phyloP scores from a whole-genome alignment of 108 stramenopile species.

The Epithemia pelagica region DNA sequence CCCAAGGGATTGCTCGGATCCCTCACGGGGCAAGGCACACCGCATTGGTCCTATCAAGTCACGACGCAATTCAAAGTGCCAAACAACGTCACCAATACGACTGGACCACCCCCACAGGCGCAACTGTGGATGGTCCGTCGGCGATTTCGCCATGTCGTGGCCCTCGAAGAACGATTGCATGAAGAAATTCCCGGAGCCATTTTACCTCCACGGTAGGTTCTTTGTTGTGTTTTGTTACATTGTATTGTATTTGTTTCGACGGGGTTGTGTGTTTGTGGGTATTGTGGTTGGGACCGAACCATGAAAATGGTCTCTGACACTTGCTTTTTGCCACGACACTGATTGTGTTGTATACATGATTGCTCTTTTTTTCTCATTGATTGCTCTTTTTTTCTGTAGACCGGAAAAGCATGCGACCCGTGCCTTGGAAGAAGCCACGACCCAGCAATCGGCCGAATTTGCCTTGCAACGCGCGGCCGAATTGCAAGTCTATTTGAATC shows the following conservation, averaged over 20 bases:
- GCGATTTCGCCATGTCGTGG: constrained; percentile 84
- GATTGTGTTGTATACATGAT: not conserved
- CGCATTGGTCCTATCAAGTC: constrained; percentile 81
- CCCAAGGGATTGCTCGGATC: constrained; percentile 19
- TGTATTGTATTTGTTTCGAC: constrained; percentile 7
- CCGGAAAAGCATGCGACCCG: constrained; percentile 82
- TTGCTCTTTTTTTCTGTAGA: constrained; percentile 16
- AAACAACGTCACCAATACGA: constrained; percentile 10
- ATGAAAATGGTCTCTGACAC: too few species aligned
- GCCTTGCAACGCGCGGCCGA: constrained; percentile 62
- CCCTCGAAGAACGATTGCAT: constrained; percentile 70
- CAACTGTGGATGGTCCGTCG: constrained; percentile 62
- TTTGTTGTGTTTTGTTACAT: not conserved
- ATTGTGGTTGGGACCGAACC: too few species aligned
- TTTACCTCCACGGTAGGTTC: constrained; percentile 53
- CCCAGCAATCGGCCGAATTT: constrained; percentile 75
- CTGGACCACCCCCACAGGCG: constrained; percentile 3
- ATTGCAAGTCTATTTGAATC: constrained; percentile 55
- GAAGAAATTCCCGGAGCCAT: constrained; percentile 66
- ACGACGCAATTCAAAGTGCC: constrained; percentile 28
- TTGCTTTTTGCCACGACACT: too few species aligned
- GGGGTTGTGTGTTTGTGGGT: not conserved
- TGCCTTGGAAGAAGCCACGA: constrained; percentile 78
- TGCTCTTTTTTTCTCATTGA: not conserved
- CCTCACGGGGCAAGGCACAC: constrained; percentile 22